phyloP scores from a whole-genome alignment of 331 rosid species.

The Saraca asoca region DNA sequence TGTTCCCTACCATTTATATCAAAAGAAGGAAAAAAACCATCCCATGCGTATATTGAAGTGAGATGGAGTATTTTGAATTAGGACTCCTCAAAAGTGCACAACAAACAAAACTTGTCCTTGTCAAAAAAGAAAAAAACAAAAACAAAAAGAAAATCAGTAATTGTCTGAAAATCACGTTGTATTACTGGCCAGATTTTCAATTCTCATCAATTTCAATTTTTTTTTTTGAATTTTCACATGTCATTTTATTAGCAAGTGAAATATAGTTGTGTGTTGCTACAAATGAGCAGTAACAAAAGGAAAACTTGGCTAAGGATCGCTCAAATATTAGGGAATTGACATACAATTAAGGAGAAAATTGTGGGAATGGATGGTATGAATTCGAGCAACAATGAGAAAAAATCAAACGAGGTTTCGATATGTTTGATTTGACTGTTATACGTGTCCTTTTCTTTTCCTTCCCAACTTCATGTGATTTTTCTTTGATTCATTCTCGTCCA shows the following conservation, averaged over 20 bases:
- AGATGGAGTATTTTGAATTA: no score
- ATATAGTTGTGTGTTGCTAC: not conserved
- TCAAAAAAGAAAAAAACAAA: no score
- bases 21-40: no score
- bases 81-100: no score
- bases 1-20: no score
- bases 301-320: not conserved
- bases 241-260: not conserved
- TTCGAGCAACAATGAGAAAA: not conserved
- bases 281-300: not conserved
- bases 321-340: slow-evolving; percentile 5
- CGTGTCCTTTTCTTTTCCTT: slow-evolving; percentile 14
- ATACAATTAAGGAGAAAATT: slow-evolving; percentile 14
- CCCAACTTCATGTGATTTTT: slow-evolving; percentile 8
- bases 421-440: slow-evolving; percentile 36
- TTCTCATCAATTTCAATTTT: not conserved
- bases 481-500: slow-evolving; percentile 39
- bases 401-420: slow-evolving; percentile 34
- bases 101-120: no score
- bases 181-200: not conserved
- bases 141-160: no score
- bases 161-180: not conserved
- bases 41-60: no score
- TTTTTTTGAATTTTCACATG: no score
- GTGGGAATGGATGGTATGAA: slow-evolving; percentile 26